These are phyloP conservation scores for Lunularia cruciata DNA, from an alignment of 225 moss, liverwort and hornwort genomes.

Conservation along the genomic window DNA sequence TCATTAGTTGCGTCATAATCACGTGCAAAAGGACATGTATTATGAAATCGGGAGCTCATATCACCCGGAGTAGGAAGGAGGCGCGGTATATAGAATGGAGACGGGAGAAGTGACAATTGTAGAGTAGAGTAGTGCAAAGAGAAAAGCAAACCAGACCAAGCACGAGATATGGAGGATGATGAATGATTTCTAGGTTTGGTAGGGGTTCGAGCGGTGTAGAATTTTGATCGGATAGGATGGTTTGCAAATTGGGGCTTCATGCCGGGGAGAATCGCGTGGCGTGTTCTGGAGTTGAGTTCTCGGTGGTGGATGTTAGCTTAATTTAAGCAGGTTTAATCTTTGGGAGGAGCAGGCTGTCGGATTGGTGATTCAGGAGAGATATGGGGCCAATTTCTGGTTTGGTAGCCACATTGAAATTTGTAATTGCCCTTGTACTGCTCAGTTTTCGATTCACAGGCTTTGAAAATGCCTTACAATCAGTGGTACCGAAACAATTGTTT, in stretches of 20 bases:
- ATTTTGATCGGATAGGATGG: background rate
- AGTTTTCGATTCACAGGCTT: background rate
- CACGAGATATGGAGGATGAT: background rate
- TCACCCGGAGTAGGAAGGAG: background rate
- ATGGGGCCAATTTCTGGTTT: constrained; percentile 8
- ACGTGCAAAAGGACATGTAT: background rate
- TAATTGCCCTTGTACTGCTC: constrained; percentile 5
- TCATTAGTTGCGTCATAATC: background rate
- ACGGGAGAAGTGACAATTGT: background rate
- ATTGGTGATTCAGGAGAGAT: constrained; percentile 1
- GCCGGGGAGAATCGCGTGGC: background rate
- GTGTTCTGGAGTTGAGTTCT: background rate
- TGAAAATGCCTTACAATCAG: background rate
- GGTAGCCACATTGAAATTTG: constrained; percentile 1
- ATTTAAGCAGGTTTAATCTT: background rate
- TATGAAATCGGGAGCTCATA: background rate
- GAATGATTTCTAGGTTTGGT: background rate
- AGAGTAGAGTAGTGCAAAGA: too few relatives aligned
- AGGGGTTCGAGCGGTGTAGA: background rate
- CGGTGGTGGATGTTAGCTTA: background rate
- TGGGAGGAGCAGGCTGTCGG: background rate
- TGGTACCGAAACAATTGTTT: background rate
- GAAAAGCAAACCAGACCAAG: background rate
- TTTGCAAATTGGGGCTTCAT: background rate
- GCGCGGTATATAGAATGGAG: background rate